Base-by-base conservation (phyloP, 1,284 basidiomycete species). In the Megacollybia platyphylla region DNA sequence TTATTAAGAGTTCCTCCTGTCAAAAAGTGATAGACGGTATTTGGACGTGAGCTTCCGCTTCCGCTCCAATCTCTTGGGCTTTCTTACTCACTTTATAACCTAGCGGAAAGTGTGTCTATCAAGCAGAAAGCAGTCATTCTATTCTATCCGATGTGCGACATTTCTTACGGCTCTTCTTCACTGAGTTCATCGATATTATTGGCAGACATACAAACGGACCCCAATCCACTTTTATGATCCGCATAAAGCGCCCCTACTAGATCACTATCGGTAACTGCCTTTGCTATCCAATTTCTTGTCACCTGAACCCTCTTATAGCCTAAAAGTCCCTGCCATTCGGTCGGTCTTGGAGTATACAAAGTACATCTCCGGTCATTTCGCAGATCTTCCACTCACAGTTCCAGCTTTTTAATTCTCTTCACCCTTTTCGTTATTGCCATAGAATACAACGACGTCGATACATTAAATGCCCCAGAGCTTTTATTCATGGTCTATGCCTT, bases 151-250 rank as follows among this genome's bases (percentile, higher is more conserved):
- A 92, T 59, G 87, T 87, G 24, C 29, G 6, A n/a, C 24, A 20
- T 31, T 26, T n/a, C 15, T n/a, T n/a, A 36, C 39, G 17, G 10
- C 24, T 30, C 42, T 18, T 47, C 39, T 32, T 36, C 7, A 13
- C 17, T 4, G 7, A 15, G 30, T 34, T 29, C 34, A n/a, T 24
- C 44, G 10, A 45, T 37, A 11, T n/a, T 32, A 24, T 20, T 31
- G 44, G 39, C 54, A 94, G 87, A 92, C 87, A 31, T 97, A 96
- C 63, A 96, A 96, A 65, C 76, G 83, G 41, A 87, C 78, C 28
- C 90, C 92, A 1, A 77, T 96, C 30, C 87, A 92, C 60, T 87
- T 94, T 53, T 96, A 96, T 59, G 90, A 97, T 56, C 92, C 92
- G 1, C 81, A 89, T 56, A 89, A 80, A 55, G 91, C 92, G 0